A percentile compares a stretch with the other conserved stretches of the same genome.
Evolutionary conservation across 1,284 basidiomycete genomes (phyloP).

Genomic region (Ustilago bromivora): DNA sequence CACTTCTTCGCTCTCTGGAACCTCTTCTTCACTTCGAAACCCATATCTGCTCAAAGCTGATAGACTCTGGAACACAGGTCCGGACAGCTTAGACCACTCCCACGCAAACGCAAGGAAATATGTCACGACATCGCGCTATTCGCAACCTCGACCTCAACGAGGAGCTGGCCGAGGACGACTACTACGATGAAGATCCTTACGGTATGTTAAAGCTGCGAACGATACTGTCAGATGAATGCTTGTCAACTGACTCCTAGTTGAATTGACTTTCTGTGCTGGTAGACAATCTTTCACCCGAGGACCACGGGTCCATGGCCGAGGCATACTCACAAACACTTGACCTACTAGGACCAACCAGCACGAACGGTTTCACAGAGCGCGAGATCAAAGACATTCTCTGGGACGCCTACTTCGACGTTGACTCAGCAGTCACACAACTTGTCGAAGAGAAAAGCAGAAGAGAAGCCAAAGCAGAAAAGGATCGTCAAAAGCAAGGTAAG

Average conservation of each 20-base stretch:
- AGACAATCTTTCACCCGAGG: constrained; percentile 62
- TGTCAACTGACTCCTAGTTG: background rate
- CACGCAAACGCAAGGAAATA: constrained; percentile 22
- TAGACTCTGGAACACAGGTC: background rate
- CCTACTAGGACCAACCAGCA: constrained; percentile 55
- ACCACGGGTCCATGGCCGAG: constrained; percentile 56
- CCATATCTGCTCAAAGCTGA: background rate
- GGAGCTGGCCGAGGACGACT: constrained; percentile 76
- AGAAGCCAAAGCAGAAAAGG: constrained; percentile 54
- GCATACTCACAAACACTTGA: constrained; percentile 53
- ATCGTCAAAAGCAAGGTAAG: constrained; percentile 58
- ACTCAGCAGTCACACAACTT: constrained; percentile 81
- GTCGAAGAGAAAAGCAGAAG: constrained; percentile 60
- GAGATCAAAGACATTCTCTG: constrained; percentile 84
- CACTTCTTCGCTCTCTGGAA: background rate
- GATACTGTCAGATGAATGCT: background rate
- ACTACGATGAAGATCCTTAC: constrained; percentile 69
- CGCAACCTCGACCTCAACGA: constrained; percentile 89
- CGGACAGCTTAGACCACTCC: background rate
- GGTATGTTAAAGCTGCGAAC: constrained; percentile 22
- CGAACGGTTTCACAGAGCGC: constrained; percentile 60
- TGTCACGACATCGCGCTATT: constrained; percentile 81
- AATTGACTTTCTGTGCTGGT: background rate
- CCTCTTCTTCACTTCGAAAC: background rate
- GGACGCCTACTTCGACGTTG: constrained; percentile 88